phyloP scores from a whole-genome alignment of 768 basidiomycete genomes.

The Psilocybe subaeruginosa region DNA sequence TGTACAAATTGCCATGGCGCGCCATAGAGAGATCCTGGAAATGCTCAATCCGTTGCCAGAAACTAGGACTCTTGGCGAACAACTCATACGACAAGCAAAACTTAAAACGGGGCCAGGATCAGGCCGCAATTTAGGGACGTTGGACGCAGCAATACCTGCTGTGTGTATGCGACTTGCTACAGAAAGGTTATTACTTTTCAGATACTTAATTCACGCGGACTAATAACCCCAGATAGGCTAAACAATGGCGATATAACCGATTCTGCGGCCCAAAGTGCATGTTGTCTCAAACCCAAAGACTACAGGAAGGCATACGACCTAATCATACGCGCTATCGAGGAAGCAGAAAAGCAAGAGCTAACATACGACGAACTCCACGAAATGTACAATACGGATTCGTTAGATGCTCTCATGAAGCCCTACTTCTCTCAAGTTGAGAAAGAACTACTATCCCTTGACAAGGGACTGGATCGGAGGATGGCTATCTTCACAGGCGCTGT shows the following conservation, averaged over 20 bases:
- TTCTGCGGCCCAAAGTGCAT: constrained; percentile 35
- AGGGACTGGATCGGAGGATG: constrained; percentile 22
- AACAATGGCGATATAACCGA: constrained; percentile 34
- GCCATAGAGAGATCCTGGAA: constrained; percentile 9
- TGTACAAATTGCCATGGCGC: background rate
- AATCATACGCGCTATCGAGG: constrained; percentile 29
- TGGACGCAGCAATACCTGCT: constrained; percentile 44
- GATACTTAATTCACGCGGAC: background rate
- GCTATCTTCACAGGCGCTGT: constrained; percentile 37
- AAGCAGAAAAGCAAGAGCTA: constrained; percentile 10
- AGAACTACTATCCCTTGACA: constrained; percentile 23
- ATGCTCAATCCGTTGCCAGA: constrained; percentile 5
- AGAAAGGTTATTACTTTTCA: constrained; percentile 34
- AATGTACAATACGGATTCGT: constrained; percentile 22
- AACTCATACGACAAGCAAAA: constrained; percentile 39
- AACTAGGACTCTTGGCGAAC: constrained; percentile 2
- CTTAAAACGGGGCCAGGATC: constrained; percentile 51
- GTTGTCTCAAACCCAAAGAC: constrained; percentile 28
- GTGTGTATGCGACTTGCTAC: constrained; percentile 56
- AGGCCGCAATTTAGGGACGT: constrained; percentile 44
- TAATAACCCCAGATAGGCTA: constrained; percentile 24
- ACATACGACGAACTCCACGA: constrained; percentile 33
- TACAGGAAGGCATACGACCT: constrained; percentile 30
- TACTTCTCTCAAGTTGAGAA: constrained; percentile 38
- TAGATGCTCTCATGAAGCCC: constrained; percentile 19